phyloP scores from a whole-genome alignment of 345 rosid genomes.

The Camelina laxa region DNA sequence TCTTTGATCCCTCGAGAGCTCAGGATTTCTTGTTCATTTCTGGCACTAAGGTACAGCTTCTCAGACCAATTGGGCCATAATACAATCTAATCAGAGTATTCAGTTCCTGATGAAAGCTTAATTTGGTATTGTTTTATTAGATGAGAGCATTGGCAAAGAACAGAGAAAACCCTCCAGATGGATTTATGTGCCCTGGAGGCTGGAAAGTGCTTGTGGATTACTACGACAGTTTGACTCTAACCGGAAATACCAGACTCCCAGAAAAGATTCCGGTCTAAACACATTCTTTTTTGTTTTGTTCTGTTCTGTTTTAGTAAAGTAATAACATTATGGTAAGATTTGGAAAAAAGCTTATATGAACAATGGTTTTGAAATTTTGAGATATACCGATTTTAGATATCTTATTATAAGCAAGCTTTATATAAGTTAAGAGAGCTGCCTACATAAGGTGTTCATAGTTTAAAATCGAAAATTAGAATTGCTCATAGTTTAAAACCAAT shows the following conservation, averaged over 20 bases:
- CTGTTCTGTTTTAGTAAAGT: slow-evolving; percentile 2
- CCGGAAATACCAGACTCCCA: slow-evolving; percentile 49
- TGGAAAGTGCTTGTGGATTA: slow-evolving; percentile 89
- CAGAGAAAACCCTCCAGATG: slow-evolving; percentile 93
- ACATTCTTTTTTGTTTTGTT: not conserved
- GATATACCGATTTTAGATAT: too few species aligned
- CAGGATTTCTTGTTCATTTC: slow-evolving; percentile 92
- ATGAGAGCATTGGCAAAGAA: slow-evolving; percentile 89
- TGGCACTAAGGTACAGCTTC: slow-evolving; percentile 77
- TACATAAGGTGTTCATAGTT: too few species aligned
- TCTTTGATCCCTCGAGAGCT: slow-evolving; percentile 85
- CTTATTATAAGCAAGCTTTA: too few species aligned
- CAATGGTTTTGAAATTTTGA: not conserved
- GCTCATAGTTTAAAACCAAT: too few species aligned
- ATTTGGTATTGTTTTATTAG: slow-evolving; percentile 44
- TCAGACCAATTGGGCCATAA: not conserved
- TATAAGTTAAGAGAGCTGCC: too few species aligned
- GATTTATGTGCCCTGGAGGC: slow-evolving; percentile 96
- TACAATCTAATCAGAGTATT: not conserved
- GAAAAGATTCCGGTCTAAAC: slow-evolving; percentile 65
- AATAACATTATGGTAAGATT: slow-evolving; percentile 11
- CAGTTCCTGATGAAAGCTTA: not conserved
- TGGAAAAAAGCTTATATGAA: slow-evolving; percentile 11
- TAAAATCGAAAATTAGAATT: too few species aligned
- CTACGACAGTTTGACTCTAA: slow-evolving; percentile 66